Evolutionary conservation across 768 basidiomycete genomes (phyloP).

Genomic region (Mycena galericulata): DNA sequence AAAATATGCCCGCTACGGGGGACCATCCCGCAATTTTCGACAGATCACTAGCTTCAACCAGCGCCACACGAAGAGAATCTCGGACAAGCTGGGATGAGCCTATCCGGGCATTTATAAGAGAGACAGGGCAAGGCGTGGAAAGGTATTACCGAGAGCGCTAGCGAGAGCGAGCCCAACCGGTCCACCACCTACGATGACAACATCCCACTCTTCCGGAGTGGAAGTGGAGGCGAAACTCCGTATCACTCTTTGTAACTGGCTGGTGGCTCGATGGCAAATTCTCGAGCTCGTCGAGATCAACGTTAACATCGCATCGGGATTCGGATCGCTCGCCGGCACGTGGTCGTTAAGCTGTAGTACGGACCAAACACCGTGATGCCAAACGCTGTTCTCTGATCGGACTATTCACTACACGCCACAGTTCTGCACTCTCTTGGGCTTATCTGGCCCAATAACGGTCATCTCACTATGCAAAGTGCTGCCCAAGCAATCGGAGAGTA

Average conservation of each 20-base stretch:
- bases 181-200: conserved; percentile 96
- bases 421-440: no score
- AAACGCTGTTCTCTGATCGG: no score
- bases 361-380: no score
- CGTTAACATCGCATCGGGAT: not conserved
- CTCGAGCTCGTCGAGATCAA: conserved; percentile 17
- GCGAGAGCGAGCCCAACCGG: conserved; percentile 93
- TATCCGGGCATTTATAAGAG: conserved; percentile 42
- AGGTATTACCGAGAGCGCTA: conserved; percentile 78
- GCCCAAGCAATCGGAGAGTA: conserved; percentile 91
- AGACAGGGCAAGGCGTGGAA: not conserved
- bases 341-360: conserved; percentile 9
- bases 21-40: conserved; percentile 77
- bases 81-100: conserved; percentile 65
- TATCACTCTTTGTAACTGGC: conserved; percentile 10
- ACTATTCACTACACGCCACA: no score
- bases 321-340: not conserved
- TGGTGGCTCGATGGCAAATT: conserved; percentile 25
- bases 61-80: conserved; percentile 69
- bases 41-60: conserved; percentile 88
- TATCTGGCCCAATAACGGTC: conserved; percentile 52
- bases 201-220: conserved; percentile 72
- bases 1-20: conserved; percentile 65
- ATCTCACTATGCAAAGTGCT: conserved; percentile 75
- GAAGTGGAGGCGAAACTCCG: conserved; percentile 23